Conservation (phyloP, 2,329 filamentous ascomycete genomes). For the Colletotrichum abscissum region DNA sequence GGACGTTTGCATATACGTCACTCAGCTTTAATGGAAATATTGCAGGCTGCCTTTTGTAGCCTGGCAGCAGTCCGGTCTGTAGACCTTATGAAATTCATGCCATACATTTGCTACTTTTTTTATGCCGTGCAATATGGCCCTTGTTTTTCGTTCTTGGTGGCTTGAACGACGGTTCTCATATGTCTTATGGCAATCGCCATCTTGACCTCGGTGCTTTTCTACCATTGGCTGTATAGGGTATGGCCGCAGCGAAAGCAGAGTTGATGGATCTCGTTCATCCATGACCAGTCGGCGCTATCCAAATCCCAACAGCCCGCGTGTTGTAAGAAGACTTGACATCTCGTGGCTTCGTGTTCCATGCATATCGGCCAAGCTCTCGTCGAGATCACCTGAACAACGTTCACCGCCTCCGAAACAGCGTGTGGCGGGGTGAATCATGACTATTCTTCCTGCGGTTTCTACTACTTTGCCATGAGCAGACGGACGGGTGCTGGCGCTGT, state of each 20-base stretch:
- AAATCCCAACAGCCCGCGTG: neutral
- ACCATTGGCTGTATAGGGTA: neutral
- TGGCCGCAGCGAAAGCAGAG: neutral
- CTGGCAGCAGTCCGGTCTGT: neutral
- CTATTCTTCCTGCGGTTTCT: neutral
- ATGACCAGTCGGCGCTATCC: neutral
- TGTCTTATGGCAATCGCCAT: neutral
- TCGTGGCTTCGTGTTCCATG: neutral
- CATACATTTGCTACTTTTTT: neutral
- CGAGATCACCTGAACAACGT: neutral
- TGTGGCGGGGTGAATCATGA: neutral
- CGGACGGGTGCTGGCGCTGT: too few relatives aligned
- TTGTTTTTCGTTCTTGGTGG: neutral
- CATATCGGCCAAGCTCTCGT: neutral
- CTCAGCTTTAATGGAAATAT: slow-evolving; percentile 3
- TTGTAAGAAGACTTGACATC: neutral
- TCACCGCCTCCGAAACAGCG: neutral
- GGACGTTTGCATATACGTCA: slow-evolving; percentile 26
- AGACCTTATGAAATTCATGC: neutral
- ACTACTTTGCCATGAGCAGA: too few relatives aligned
- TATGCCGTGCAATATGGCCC: neutral
- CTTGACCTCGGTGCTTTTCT: neutral
- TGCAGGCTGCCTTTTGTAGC: neutral
- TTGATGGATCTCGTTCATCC: neutral
- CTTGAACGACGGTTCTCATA: neutral